Percentiles rank a stretch among this genome's conserved stretches.
Evolutionary conservation across 768 basidiomycete species (phyloP).

Genomic region (Hygrocybe punicea): DNA sequence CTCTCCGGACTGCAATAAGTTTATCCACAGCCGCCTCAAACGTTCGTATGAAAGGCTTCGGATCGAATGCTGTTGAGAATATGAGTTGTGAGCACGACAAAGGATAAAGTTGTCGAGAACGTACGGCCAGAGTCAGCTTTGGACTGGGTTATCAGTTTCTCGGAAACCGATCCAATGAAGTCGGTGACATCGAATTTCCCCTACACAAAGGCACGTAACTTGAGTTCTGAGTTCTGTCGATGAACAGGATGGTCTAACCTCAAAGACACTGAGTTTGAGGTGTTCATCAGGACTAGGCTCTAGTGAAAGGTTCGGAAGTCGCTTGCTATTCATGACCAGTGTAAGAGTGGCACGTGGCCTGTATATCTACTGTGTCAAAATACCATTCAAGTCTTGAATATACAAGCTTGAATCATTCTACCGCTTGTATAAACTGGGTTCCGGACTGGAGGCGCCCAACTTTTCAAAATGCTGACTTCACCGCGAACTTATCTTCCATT

Average conservation of each 20-base stretch:
- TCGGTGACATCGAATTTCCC: constrained; percentile 91
- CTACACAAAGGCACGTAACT: constrained; percentile 35
- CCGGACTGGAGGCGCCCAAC: too few species aligned
- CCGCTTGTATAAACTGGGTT: too few species aligned
- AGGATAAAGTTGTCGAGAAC: constrained; percentile 15
- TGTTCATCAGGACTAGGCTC: constrained; percentile 56
- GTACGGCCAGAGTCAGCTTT: constrained; percentile 78
- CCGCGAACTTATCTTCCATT: too few species aligned
- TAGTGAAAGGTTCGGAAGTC: constrained; percentile 26
- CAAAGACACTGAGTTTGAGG: constrained; percentile 52
- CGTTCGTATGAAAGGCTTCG: constrained; percentile 86
- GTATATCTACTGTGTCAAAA: too few species aligned
- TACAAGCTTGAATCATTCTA: too few species aligned
- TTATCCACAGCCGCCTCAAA: constrained; percentile 90
- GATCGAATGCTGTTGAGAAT: constrained; percentile 72
- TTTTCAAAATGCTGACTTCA: too few species aligned
- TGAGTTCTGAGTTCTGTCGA: background rate
- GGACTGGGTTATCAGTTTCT: constrained; percentile 83
- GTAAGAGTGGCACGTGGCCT: too few species aligned
- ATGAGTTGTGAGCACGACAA: background rate
- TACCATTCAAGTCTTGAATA: too few species aligned
- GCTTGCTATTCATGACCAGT: too few species aligned
- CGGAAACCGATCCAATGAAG: constrained; percentile 80
- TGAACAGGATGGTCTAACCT: constrained; percentile 35
- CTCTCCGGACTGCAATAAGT: constrained; percentile 80